A percentile compares a stretch with the other conserved stretches of the same genome.
Conservation (phyloP, 768 basidiomycete species). For the Scleroderma bovista region DNA sequence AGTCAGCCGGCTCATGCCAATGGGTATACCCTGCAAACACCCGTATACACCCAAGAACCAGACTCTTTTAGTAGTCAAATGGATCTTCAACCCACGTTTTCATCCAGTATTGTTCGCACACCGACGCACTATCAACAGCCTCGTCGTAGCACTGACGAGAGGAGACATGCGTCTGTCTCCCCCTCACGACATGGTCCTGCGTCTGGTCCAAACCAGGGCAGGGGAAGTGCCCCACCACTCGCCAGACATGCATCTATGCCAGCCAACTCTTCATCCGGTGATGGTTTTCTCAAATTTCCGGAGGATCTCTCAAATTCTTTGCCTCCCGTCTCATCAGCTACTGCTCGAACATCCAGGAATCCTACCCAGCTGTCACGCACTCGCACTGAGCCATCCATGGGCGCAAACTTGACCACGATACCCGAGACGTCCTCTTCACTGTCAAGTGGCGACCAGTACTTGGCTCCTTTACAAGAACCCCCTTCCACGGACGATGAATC, state of each 20-base stretch:
- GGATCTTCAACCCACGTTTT: constrained; percentile 64
- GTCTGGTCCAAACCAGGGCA: constrained; percentile 12
- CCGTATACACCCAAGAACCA: constrained; percentile 19
- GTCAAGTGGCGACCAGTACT: constrained; percentile 22
- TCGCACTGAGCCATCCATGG: constrained; percentile 25
- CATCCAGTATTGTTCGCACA: constrained; percentile 61
- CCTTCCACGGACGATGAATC: constrained; percentile 11
- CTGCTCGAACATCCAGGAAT: constrained; percentile 8
- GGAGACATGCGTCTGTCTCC: constrained; percentile 19
- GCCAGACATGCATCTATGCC: constrained; percentile 24
- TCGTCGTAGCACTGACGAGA: constrained; percentile 24
- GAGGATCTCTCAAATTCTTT: constrained; percentile 23
- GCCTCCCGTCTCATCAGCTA: constrained; percentile 12
- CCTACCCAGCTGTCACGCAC: constrained; percentile 16
- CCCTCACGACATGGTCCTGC: constrained; percentile 9
- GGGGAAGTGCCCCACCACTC: constrained; percentile 16
- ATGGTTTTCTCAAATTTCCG: constrained; percentile 18
- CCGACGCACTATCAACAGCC: constrained; percentile 49
- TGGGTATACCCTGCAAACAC: constrained; percentile 9
- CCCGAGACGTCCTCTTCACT: constrained; percentile 17
- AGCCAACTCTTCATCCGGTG: constrained; percentile 13
- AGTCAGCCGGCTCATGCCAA: constrained; percentile 13
- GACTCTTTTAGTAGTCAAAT: constrained; percentile 47
- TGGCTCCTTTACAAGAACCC: constrained; percentile 19
- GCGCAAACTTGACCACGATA: constrained; percentile 20